Conservation (phyloP, 1,284 basidiomycete species). For the Inonotus obliquus region DNA sequence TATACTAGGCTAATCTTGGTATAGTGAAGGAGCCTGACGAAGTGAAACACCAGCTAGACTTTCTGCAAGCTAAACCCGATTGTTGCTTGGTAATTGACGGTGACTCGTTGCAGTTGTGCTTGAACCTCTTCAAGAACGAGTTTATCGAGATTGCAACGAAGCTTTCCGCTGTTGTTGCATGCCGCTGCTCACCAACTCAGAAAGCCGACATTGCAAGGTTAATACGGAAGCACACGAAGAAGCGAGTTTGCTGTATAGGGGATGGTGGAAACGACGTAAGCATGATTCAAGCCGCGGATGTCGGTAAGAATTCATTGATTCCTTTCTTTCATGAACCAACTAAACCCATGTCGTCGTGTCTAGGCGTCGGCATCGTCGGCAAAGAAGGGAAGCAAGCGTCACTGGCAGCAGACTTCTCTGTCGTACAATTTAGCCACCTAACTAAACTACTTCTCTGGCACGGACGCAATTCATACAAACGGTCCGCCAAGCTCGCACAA, state of each 20-base stretch:
- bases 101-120: slow-evolving; percentile 89
- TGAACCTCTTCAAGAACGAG: slow-evolving; percentile 87
- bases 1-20: slow-evolving; percentile 16
- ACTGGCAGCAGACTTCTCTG: slow-evolving; percentile 95
- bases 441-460: slow-evolving; percentile 97
- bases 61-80: slow-evolving; percentile 90
- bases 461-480: slow-evolving; percentile 96
- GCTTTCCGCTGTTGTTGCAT: slow-evolving; percentile 93
- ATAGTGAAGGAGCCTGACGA: slow-evolving; percentile 81
- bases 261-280: slow-evolving; percentile 95
- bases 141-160: slow-evolving; percentile 97
- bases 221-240: slow-evolving; percentile 86
- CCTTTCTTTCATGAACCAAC: not conserved
- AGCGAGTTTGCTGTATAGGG: slow-evolving; percentile 96
- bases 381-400: slow-evolving; percentile 99
- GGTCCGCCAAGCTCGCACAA: slow-evolving; percentile 95
- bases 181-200: slow-evolving; percentile 97
- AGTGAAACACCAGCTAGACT: slow-evolving; percentile 88
- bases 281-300: slow-evolving; percentile 94
- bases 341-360: not conserved
- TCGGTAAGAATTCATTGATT: slow-evolving; percentile 51
- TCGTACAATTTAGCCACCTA: slow-evolving; percentile 93
- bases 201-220: slow-evolving; percentile 96
- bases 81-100: slow-evolving; percentile 99
- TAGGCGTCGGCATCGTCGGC: slow-evolving; percentile 95